Evolutionary conservation across 1,139 yeast genomes (phyloP).

Genomic region (Candida albicans): DNA sequence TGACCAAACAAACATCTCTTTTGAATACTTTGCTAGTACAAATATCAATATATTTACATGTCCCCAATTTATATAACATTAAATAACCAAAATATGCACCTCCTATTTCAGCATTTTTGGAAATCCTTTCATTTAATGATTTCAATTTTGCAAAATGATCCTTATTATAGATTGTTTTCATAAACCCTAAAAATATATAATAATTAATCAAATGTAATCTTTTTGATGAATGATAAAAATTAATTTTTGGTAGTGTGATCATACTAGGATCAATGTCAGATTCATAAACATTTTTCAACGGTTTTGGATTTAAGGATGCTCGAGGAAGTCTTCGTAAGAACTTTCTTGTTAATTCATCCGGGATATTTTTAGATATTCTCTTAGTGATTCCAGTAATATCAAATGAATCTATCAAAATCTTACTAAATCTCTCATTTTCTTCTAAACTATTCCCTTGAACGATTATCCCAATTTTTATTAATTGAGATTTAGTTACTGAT

Average conservation of each 20-base stretch:
- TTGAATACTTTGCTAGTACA: constrained; percentile 21
- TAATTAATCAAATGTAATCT: neutral
- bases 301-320: no score
- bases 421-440: neutral
- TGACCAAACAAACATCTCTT: constrained; percentile 14
- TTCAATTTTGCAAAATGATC: neutral
- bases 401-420: neutral
- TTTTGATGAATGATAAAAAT: neutral
- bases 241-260: neutral
- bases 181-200: neutral
- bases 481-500: neutral
- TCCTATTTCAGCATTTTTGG: constrained; percentile 9
- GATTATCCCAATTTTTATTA: constrained; percentile 1
- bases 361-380: no score
- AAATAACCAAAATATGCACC: constrained; percentile 9
- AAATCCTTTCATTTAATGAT: neutral
- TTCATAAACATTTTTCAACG: no score
- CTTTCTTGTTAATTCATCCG: no score
- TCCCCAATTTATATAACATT: neutral
- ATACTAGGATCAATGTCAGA: neutral
- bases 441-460: neutral
- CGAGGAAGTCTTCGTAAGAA: no score
- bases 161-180: neutral
- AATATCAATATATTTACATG: constrained; percentile 1
- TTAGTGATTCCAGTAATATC: neutral